These are phyloP conservation scores for Rutstroemia sp. DNA, from an alignment of 2,329 filamentous ascomycete genomes.

Conservation along the genomic window DNA sequence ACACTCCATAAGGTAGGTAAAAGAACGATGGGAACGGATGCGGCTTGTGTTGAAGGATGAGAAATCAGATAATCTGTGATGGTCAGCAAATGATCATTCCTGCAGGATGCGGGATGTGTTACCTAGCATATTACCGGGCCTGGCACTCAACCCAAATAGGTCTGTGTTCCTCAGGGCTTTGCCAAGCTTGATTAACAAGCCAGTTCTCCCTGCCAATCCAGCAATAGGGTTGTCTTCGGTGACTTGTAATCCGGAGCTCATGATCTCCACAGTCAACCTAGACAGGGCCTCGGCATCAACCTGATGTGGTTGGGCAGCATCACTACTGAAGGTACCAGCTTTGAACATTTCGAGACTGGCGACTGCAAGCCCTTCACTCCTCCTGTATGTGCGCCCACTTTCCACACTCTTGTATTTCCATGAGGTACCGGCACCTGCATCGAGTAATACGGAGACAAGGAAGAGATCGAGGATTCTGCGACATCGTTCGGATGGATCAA, in stretches of 20 bases:
- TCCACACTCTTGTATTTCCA: slow-evolving; percentile 94
- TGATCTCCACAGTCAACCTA: slow-evolving; percentile 62
- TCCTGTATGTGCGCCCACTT: slow-evolving; percentile 71
- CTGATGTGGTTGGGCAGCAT: slow-evolving; percentile 72
- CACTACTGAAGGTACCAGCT: slow-evolving; percentile 77
- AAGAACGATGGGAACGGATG: slow-evolving; percentile 79
- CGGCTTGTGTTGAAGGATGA: slow-evolving; percentile 82
- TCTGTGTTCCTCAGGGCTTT: slow-evolving; percentile 72
- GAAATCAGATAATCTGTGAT: slow-evolving; percentile 77
- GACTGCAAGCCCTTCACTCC: slow-evolving; percentile 82
- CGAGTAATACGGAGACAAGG: slow-evolving; percentile 72
- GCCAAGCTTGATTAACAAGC: slow-evolving; percentile 67
- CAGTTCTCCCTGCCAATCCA: slow-evolving; percentile 77
- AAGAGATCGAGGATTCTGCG: slow-evolving; percentile 72
- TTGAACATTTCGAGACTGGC: slow-evolving; percentile 88
- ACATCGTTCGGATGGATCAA: slow-evolving; percentile 68
- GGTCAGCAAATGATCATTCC: slow-evolving; percentile 19
- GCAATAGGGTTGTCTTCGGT: slow-evolving; percentile 72
- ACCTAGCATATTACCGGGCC: slow-evolving; percentile 94
- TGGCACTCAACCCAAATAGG: slow-evolving; percentile 74
- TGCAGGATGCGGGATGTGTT: slow-evolving; percentile 27
- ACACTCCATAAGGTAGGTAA: slow-evolving; percentile 86
- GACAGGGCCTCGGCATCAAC: slow-evolving; percentile 80
- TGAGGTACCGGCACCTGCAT: slow-evolving; percentile 80
- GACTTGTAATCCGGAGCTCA: slow-evolving; percentile 81